These are phyloP conservation scores for Butyriboletus loyo DNA, from an alignment of 768 basidiomycete genomes.

Conservation along the genomic window DNA sequence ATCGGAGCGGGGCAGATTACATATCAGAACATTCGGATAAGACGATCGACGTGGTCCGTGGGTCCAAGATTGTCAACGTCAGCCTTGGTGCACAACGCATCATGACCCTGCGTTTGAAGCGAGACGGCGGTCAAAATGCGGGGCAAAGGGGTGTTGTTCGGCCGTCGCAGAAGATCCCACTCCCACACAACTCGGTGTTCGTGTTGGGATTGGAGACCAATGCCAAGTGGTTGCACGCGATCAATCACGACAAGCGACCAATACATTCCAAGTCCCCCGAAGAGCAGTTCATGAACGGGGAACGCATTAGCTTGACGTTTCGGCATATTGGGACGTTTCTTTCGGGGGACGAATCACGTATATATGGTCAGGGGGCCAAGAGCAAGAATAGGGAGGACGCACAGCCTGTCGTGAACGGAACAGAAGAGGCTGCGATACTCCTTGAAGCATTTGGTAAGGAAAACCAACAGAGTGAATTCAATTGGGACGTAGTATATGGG, in stretches of 20 bases:
- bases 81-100: conserved; percentile 74
- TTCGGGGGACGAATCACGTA: conserved; percentile 44
- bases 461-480: conserved; percentile 65
- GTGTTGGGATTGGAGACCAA: conserved; percentile 76
- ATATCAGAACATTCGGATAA: conserved; percentile 89
- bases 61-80: conserved; percentile 76
- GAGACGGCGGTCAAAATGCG: conserved; percentile 34
- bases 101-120: conserved; percentile 74
- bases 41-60: conserved; percentile 75
- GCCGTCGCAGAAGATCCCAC: conserved; percentile 58
- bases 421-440: conserved; percentile 45
- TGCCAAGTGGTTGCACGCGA: conserved; percentile 69
- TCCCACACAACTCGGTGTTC: conserved; percentile 83
- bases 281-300: conserved; percentile 57
- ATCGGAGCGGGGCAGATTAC: conserved; percentile 75
- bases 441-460: conserved; percentile 69
- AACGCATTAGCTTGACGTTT: conserved; percentile 78
- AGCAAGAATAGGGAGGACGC: conserved; percentile 58
- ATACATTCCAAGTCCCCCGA: conserved; percentile 46
- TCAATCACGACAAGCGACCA: conserved; percentile 73
- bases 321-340: conserved; percentile 77
- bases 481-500: conserved; percentile 68
- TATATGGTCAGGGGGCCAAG: conserved; percentile 73
- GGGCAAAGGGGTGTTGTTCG: conserved; percentile 31
- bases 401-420: conserved; percentile 51